Evolutionary conservation across 352 stramenopile genomes (phyloP).

Genomic region (Phytophthora citricola): DNA sequence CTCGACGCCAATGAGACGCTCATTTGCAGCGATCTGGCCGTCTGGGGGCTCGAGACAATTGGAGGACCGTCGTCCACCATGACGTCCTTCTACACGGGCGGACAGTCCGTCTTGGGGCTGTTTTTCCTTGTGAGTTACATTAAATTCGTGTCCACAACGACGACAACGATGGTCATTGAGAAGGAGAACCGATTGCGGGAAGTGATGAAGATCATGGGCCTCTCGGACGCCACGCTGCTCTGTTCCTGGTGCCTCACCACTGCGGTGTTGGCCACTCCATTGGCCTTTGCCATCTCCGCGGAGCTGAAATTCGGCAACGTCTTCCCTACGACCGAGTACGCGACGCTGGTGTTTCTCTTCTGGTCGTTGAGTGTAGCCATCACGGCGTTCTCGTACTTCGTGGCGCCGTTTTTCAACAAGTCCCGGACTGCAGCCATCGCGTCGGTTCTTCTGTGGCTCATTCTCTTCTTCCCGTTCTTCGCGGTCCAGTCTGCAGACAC

Average conservation of each 20-base stretch:
- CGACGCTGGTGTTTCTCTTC: conserved; percentile 73
- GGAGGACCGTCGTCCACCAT: conserved; percentile 50
- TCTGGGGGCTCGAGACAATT: conserved; percentile 36
- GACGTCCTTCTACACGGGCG: conserved; percentile 67
- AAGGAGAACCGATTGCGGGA: conserved; percentile 83
- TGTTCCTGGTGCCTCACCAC: conserved; percentile 70
- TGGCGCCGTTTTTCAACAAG: conserved; percentile 78
- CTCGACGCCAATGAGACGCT: conserved; percentile 27
- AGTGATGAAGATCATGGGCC: conserved; percentile 88
- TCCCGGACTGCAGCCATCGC: conserved; percentile 64
- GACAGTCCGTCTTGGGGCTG: conserved; percentile 64
- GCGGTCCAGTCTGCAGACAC: conserved; percentile 53
- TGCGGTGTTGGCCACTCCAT: conserved; percentile 51
- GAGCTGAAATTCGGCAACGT: conserved; percentile 74
- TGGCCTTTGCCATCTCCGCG: conserved; percentile 53
- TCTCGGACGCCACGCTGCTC: conserved; percentile 67
- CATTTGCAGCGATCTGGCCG: conserved; percentile 46
- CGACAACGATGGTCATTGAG: conserved; percentile 78
- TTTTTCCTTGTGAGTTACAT: conserved; percentile 71
- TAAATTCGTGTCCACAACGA: conserved; percentile 75
- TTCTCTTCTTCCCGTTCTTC: conserved; percentile 81
- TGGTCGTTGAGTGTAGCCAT: conserved; percentile 65
- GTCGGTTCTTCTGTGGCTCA: conserved; percentile 73
- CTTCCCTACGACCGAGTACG: conserved; percentile 65
- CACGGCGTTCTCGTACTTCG: conserved; percentile 68